Base-by-base conservation (phyloP, 2,329 filamentous ascomycete genomes). In the Colletotrichum musicola region DNA sequence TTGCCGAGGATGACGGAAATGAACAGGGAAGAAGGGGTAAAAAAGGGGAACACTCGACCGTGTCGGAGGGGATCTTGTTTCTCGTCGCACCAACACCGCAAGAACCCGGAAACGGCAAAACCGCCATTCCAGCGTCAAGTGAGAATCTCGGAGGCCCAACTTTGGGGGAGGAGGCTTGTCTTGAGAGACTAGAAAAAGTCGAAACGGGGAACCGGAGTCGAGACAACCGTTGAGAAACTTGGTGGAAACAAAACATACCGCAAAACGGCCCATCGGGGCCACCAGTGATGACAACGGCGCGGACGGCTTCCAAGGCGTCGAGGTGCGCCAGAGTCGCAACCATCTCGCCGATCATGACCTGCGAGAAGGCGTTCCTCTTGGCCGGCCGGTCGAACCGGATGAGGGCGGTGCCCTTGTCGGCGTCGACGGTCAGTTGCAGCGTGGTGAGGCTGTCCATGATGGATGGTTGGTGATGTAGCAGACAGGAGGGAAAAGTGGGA, bases 291-390 rank as follows among this genome's bases (percentile, higher is more conserved):
- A 83, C 74, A 20, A 83, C 76, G 25, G 74, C 80, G 44, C 76
- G 75, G 51, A 82, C 74, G n/a, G 58, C 12, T n/a, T 69, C 62
- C 35, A 60, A 25, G 49, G 67, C 59, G 35, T 71, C 67, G 54
- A 71, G 67, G 12, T 70, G 62, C 35, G 25, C 27, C 30, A 71
- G 55, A 42, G 68, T 72, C 10, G 57, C 70, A 16, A 82, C 73
- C 4, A 88, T 76, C 54, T 86, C 80, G 64, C 75, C 73, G 71
- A 87, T 84, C 78, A 89, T 83, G 54, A 76, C 75, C 62, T 82
- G 79, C 2, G 86, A 89, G 65, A 90, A 83, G 10, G 88, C 87
- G 80, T 90, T 90, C 63, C 86, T 81, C 75, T 89, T 89, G 53
- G 81, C 79, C 2, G 85, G 87, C 3, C 88, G 82, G 76, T 87